Percentiles rank a stretch among this genome's conserved stretches.
These are phyloP conservation scores for Colletotrichum tofieldiae DNA, from an alignment of 2,329 filamentous ascomycete species.

Conservation along the genomic window DNA sequence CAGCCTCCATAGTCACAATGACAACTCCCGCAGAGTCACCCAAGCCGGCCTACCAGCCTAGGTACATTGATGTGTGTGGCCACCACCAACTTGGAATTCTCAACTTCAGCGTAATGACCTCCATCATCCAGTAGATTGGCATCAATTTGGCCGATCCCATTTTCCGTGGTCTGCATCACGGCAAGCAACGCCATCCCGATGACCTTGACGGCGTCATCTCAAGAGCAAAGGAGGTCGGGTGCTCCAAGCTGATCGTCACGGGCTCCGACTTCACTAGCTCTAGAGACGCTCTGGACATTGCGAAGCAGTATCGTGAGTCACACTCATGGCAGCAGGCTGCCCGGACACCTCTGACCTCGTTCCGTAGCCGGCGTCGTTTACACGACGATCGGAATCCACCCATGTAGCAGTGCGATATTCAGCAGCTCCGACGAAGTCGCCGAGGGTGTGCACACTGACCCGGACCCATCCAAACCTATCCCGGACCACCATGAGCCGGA, in stretches of 20 bases:
- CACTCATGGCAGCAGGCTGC: background rate
- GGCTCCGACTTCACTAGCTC: constrained; percentile 90
- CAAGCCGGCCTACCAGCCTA: constrained; percentile 59
- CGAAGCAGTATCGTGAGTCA: constrained; percentile 79
- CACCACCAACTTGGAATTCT: background rate
- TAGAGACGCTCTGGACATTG: constrained; percentile 80
- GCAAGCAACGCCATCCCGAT: constrained; percentile 80
- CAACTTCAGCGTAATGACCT: constrained; percentile 40
- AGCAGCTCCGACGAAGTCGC: constrained; percentile 65
- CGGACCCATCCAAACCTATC: constrained; percentile 64
- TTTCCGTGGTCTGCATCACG: constrained; percentile 88
- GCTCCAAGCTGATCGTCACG: constrained; percentile 91
- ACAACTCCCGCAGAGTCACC: constrained; percentile 21
- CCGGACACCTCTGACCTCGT: constrained; percentile 37
- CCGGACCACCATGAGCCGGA: constrained; percentile 66
- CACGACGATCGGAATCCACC: constrained; percentile 93
- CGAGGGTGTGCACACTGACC: constrained; percentile 66
- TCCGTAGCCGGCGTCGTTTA: constrained; percentile 83
- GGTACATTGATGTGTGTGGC: constrained; percentile 74
- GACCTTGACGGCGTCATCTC: constrained; percentile 85
- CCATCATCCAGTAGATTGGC: constrained; percentile 73
- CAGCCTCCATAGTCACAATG: constrained; percentile 26
- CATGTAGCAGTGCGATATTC: constrained; percentile 88
- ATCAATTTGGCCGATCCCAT: constrained; percentile 97
- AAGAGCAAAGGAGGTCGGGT: constrained; percentile 84